A percentile compares a stretch with the other conserved stretches of the same genome.
phyloP scores from a whole-genome alignment of 306 rosid genomes.

The Sphenostylis stenocarpa region DNA sequence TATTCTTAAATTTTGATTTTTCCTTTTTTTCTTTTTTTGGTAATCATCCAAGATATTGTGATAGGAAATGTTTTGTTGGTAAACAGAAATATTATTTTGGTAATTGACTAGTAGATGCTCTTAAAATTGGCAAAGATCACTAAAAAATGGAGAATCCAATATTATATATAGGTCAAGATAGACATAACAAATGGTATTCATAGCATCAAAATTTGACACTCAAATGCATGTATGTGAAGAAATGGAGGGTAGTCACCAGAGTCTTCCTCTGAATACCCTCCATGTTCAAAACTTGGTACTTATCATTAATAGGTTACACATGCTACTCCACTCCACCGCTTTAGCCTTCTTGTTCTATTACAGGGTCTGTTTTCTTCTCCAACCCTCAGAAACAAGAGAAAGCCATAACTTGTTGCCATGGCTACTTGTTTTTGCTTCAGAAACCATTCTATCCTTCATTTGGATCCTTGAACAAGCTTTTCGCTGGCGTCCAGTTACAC shows the following conservation, averaged over 20 bases:
- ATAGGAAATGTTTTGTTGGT: too few species aligned
- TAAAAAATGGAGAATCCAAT: too few species aligned
- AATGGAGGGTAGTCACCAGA: conserved; percentile 39
- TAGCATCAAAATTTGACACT: too few species aligned
- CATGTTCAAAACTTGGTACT: conserved; percentile 44
- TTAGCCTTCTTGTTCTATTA: conserved; percentile 50
- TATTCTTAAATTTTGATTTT: too few species aligned
- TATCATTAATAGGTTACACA: conserved; percentile 52
- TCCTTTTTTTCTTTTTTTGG: too few species aligned
- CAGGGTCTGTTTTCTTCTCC: conserved; percentile 45
- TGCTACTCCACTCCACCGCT: conserved; percentile 51
- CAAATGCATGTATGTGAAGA: too few species aligned
- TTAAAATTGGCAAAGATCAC: too few species aligned
- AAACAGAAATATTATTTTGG: too few species aligned
- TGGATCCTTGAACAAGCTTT: conserved; percentile 65
- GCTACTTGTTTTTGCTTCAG: conserved; percentile 59
- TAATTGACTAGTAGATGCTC: too few species aligned
- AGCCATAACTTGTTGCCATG: conserved; percentile 38
- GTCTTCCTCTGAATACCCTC: conserved; percentile 44
- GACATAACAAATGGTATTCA: too few species aligned
- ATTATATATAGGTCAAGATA: too few species aligned
- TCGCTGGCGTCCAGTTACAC: conserved; percentile 55
- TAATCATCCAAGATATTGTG: too few species aligned
- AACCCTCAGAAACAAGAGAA: conserved; percentile 21
- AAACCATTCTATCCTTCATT: conserved; percentile 59